Percentiles rank a stretch among this genome's conserved stretches.
phyloP scores from a whole-genome alignment of 352 stramenopile genomes.

The Pythium chondricola region DNA sequence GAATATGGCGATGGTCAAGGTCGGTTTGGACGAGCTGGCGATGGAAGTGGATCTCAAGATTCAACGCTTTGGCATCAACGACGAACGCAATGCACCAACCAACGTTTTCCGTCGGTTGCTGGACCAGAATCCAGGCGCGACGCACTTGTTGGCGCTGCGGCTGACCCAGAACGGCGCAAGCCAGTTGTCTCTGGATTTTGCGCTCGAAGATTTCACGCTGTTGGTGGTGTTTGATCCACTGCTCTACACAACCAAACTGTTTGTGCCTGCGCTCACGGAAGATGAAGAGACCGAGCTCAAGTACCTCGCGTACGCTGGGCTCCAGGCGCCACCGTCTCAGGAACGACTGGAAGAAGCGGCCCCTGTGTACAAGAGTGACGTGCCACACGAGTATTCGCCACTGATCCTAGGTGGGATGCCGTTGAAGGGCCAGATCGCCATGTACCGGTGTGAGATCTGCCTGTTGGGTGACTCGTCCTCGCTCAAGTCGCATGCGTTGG shows the following conservation, averaged over 20 bases:
- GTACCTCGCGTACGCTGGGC: slow-evolving; percentile 51
- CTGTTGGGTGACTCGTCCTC: slow-evolving; percentile 68
- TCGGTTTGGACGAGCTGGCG: slow-evolving; percentile 23
- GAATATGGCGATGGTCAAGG: slow-evolving; percentile 39
- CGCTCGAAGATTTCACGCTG: slow-evolving; percentile 56
- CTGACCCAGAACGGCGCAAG: slow-evolving; percentile 41
- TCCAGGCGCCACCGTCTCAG: slow-evolving; percentile 36
- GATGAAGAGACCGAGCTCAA: slow-evolving; percentile 70
- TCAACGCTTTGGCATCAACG: slow-evolving; percentile 59
- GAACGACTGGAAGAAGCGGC: slow-evolving; percentile 42
- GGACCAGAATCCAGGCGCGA: slow-evolving; percentile 61
- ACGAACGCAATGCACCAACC: slow-evolving; percentile 47
- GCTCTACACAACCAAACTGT: slow-evolving; percentile 41
- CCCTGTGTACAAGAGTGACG: slow-evolving; percentile 47
- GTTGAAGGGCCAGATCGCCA: slow-evolving; percentile 39
- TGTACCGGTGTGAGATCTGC: slow-evolving; percentile 68
- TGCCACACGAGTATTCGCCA: slow-evolving; percentile 63
- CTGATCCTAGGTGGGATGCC: slow-evolving; percentile 53
- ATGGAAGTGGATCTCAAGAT: slow-evolving; percentile 45
- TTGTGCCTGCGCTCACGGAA: slow-evolving; percentile 54
- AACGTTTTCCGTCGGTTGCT: slow-evolving; percentile 77
- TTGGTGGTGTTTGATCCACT: slow-evolving; percentile 77
- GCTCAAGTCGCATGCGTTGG: slow-evolving; percentile 68
- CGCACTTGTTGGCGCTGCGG: slow-evolving; percentile 45
- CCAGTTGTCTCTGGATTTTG: slow-evolving; percentile 48